Base-by-base conservation (phyloP, 352 stramenopile genomes). In the Pythium aphanidermatum region DNA sequence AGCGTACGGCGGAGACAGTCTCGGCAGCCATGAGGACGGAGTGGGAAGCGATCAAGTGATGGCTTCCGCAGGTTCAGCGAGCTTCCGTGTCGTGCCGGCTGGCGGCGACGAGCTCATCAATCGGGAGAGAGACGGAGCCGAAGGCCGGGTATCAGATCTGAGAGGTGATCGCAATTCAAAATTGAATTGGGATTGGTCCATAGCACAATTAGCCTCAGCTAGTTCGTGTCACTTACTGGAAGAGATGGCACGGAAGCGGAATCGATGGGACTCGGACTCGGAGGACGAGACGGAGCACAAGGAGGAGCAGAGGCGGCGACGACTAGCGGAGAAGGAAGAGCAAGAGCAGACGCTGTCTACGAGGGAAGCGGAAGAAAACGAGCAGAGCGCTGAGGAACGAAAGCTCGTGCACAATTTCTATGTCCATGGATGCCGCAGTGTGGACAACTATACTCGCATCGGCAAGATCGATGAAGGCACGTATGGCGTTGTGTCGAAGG, bases 401-500 rank as follows among this genome's bases (percentile, higher is more conserved):
- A 36, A 48, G 5, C 32, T 57, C 1, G 52, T 68, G 28, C 74
- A 86, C 58, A 86, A 86, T 41, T 86, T 86, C 50, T 85, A 88
- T 47, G 47, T 85, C 28, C 56, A 78, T 30, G 92, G 93, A 38
- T 98, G 93, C 55, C 85, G 95, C 29, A 97, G 84, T 39, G 95
- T 98, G 29, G 92, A 98, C 46, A 90, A 71, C 44, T 99, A 98
- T 51, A 85, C 96, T 46, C 77, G 92, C 6, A 85, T 98, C 20
- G 77, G 76, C 26, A 92, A 91, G 46, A 92, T 99, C 38, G 92
- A 97, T 40, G 91, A 98, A 71, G 96, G 96, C 3, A 98, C 95
- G 17, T 99, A 98, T 60, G 96, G 96, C 5, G 86, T 98, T 42
- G 96, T 98, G 3, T 98, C 92, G 55, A 96, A 95, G 46, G 96